These are phyloP conservation scores for Leishmania amazonensis DNA, from an alignment of 208 protist species.

Conservation along the genomic window DNA sequence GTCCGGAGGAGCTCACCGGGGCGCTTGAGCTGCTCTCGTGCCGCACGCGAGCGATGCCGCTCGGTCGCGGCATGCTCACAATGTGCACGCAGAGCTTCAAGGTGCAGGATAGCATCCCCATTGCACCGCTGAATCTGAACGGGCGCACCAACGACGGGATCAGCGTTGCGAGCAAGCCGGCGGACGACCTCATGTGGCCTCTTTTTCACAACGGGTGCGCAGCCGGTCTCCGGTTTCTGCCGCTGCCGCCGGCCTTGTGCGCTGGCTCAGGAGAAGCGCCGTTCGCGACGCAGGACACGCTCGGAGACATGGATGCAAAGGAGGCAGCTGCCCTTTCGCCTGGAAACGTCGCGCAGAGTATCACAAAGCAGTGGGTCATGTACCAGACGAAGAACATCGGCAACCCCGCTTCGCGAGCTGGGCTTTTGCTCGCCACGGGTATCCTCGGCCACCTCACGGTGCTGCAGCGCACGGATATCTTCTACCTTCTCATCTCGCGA, in stretches of 20 bases:
- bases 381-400: slow-evolving; percentile 82
- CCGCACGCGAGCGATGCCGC: slow-evolving; percentile 55
- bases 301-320: background rate
- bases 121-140: slow-evolving; percentile 66
- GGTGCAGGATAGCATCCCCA: slow-evolving; percentile 78
- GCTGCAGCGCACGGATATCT: slow-evolving; percentile 88
- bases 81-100: slow-evolving; percentile 84
- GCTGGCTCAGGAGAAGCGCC: background rate
- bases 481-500: slow-evolving; percentile 72
- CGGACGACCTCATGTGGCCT: slow-evolving; percentile 74
- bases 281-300: background rate
- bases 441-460: slow-evolving; percentile 76
- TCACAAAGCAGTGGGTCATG: slow-evolving; percentile 86
- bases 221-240: slow-evolving; percentile 78
- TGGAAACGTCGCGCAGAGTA: slow-evolving; percentile 27
- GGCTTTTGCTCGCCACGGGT: slow-evolving; percentile 77
- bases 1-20: slow-evolving; percentile 49
- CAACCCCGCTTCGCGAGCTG: slow-evolving; percentile 61
- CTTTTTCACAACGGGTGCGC: slow-evolving; percentile 88
- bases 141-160: slow-evolving; percentile 76
- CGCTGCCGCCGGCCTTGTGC: slow-evolving; percentile 35
- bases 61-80: slow-evolving; percentile 84
- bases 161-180: slow-evolving; percentile 52
- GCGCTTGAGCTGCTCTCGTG: slow-evolving; percentile 51
- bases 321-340: background rate